phyloP scores from a whole-genome alignment of 1,284 basidiomycete genomes.

The Tetrapyrgos nigripes region DNA sequence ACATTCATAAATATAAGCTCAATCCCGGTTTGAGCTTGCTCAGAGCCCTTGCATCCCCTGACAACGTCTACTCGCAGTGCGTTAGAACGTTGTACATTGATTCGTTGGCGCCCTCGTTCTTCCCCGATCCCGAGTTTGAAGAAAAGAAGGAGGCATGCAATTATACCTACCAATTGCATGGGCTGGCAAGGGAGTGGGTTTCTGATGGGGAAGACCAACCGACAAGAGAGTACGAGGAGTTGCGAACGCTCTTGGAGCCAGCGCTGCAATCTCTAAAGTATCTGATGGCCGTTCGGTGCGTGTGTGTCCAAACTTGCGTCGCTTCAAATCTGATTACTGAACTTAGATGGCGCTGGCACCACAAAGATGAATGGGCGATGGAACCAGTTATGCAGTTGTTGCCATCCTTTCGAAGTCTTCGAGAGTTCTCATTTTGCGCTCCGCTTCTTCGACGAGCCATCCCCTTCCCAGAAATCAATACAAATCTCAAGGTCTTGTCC shows the following conservation, averaged over 20 bases:
- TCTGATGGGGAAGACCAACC: not conserved
- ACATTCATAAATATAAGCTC: slow-evolving; percentile 1
- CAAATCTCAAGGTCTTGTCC: not conserved
- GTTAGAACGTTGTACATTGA: slow-evolving; percentile 5
- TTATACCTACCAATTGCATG: not conserved
- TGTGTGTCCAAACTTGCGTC: not conserved
- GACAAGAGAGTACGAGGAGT: not conserved
- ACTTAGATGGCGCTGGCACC: slow-evolving; percentile 6
- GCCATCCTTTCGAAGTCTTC: not conserved
- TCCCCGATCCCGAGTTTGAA: slow-evolving; percentile 1
- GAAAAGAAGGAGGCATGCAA: not conserved
- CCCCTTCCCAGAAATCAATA: not conserved
- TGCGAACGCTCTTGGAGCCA: not conserved
- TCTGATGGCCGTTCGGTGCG: slow-evolving; percentile 2
- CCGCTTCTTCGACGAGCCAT: not conserved
- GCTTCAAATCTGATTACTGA: not conserved
- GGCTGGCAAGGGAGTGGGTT: not conserved
- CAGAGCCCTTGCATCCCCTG: not conserved
- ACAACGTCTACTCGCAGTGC: not conserved
- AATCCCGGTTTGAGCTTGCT: not conserved
- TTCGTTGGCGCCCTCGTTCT: slow-evolving; percentile 3
- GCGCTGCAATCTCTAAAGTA: not conserved
- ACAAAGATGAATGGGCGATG: slow-evolving; percentile 3
- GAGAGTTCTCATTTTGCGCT: not conserved
- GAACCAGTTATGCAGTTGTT: not conserved